phyloP scores from a whole-genome alignment of 805 yeast genomes.

The Teunomyces stri region DNA sequence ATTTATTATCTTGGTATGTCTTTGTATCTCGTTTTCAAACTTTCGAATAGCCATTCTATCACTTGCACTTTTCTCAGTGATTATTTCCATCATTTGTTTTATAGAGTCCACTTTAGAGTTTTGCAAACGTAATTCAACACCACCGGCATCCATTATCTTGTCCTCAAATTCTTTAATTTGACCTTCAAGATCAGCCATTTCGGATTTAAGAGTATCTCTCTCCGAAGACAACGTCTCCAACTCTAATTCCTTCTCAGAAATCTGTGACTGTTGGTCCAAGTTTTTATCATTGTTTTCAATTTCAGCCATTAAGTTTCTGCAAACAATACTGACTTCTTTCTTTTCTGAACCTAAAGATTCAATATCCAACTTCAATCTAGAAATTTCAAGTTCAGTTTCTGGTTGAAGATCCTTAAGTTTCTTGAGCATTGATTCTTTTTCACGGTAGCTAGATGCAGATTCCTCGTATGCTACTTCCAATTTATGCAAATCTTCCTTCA shows the following conservation, averaged over 20 bases:
- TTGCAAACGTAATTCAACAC: constrained; percentile 76
- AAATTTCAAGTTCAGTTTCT: constrained; percentile 58
- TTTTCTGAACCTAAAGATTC: constrained; percentile 57
- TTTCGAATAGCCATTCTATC: constrained; percentile 59
- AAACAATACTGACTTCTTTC: constrained; percentile 41
- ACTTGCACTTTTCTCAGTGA: constrained; percentile 53
- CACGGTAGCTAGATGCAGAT: constrained; percentile 49
- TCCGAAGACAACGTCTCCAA: constrained; percentile 16
- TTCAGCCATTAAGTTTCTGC: constrained; percentile 42
- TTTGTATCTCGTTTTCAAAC: constrained; percentile 59
- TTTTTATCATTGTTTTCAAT: constrained; percentile 29
- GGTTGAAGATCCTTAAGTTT: constrained; percentile 67
- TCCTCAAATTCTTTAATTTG: constrained; percentile 65
- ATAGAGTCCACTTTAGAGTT: constrained; percentile 79
- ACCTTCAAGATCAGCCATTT: constrained; percentile 53
- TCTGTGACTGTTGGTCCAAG: constrained; percentile 37
- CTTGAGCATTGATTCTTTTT: constrained; percentile 59
- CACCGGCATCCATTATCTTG: constrained; percentile 87
- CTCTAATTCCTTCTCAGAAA: constrained; percentile 26
- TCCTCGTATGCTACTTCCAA: constrained; percentile 54
- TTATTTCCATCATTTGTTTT: constrained; percentile 60
- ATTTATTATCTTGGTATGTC: constrained; percentile 47
- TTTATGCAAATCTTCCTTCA: constrained; percentile 50
- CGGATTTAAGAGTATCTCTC: constrained; percentile 41
- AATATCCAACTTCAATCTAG: constrained; percentile 62